Evolutionary conservation across 352 stramenopile species (phyloP).

Genomic region (Globisporangium heterothallicum): DNA sequence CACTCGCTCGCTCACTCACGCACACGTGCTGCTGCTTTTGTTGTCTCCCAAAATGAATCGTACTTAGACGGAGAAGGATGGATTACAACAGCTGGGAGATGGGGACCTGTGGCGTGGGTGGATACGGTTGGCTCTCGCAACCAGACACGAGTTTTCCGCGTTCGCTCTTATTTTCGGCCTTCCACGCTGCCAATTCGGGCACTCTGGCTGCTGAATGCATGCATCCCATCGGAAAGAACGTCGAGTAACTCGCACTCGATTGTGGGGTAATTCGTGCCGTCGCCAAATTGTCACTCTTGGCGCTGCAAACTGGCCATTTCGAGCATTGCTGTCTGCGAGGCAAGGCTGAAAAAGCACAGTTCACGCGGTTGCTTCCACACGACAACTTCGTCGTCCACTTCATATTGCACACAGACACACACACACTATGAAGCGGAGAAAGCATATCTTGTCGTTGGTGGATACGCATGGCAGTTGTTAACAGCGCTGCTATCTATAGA

Average conservation of each 20-base stretch:
- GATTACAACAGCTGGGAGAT: conserved; percentile 20
- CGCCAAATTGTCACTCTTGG: conserved; percentile 6
- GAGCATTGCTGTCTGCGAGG: background rate
- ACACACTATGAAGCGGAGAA: no score
- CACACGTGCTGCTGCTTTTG: no score
- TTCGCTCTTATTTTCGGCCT: background rate
- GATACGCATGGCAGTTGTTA: no score
- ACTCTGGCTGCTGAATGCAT: background rate
- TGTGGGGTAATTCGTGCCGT: background rate
- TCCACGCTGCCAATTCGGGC: background rate
- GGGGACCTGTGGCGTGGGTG: conserved; percentile 18
- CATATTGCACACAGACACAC: background rate
- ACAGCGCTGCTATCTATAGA: no score
- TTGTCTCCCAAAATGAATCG: conserved; percentile 26
- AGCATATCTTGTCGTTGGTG: no score
- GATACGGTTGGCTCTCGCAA: conserved; percentile 21
- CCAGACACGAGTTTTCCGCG: no score
- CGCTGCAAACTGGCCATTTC: conserved; percentile 15
- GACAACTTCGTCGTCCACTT: background rate
- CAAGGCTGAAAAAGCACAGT: conserved; percentile 12
- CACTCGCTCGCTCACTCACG: no score
- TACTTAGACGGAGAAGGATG: conserved; percentile 36
- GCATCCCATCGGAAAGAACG: background rate
- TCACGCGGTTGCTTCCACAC: conserved; percentile 1
- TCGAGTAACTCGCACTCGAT: background rate